These are phyloP conservation scores for Magnolia officinalis DNA, from an alignment of 164 flowering plant genomes.

Conservation along the genomic window DNA sequence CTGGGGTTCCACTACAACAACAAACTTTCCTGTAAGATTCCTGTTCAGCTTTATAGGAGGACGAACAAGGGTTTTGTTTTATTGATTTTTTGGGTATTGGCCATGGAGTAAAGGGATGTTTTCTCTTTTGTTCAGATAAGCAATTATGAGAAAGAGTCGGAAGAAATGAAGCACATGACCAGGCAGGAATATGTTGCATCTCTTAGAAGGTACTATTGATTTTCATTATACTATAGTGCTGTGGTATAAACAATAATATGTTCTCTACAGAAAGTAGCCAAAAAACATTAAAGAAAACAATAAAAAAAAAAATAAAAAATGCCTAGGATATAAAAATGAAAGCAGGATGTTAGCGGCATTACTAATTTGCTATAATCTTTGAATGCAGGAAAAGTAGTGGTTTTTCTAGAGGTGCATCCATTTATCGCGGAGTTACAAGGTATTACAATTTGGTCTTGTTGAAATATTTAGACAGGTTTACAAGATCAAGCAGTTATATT, in stretches of 20 bases:
- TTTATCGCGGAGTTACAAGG: constrained; percentile 97
- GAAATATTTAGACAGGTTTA: not conserved
- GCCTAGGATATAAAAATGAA: not conserved
- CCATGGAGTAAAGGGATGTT: not conserved
- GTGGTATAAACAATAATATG: not conserved
- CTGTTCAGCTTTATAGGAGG: not conserved
- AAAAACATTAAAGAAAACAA: too few species aligned
- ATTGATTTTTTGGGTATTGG: not conserved
- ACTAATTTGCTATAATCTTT: not conserved
- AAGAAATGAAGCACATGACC: constrained; percentile 96
- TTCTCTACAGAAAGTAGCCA: not conserved
- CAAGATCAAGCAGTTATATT: not conserved
- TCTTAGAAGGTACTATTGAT: constrained; percentile 58
- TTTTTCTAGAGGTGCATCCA: constrained; percentile 91
- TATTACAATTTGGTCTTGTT: constrained; percentile 11
- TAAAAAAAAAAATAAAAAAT: too few species aligned
- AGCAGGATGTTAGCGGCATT: not conserved
- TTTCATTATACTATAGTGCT: not conserved
- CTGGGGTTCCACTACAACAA: constrained; percentile 91
- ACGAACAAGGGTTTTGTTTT: not conserved
- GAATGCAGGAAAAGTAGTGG: constrained; percentile 91
- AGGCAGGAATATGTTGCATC: constrained; percentile 93
- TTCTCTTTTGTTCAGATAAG: constrained; percentile 40
- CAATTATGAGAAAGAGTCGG: constrained; percentile 79
- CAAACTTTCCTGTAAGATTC: constrained; percentile 73